Evolutionary conservation across 257 asterid species (phyloP).

Genomic region (Penstemon eatonii): DNA sequence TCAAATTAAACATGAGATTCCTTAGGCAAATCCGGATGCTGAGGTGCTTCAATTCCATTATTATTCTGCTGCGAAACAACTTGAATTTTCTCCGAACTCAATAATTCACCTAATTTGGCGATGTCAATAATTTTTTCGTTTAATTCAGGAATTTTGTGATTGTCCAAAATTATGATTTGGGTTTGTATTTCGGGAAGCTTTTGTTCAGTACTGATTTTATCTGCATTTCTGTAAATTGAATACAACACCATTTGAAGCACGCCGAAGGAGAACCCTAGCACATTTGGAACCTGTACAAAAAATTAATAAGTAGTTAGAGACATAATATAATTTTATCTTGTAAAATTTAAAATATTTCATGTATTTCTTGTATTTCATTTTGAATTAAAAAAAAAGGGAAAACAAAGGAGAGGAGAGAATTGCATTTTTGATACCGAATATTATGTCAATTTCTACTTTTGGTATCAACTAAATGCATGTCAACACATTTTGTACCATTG

Average conservation of each 20-base stretch:
- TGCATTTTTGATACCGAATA: too few relatives aligned
- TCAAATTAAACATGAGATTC: slow-evolving; percentile 25
- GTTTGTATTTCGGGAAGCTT: slow-evolving; percentile 36
- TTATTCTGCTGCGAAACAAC: background rate
- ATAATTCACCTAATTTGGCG: slow-evolving; percentile 33
- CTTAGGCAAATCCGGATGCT: slow-evolving; percentile 11
- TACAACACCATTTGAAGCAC: slow-evolving; percentile 65
- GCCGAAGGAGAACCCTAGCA: slow-evolving; percentile 63
- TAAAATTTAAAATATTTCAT: too few relatives aligned
- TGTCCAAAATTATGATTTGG: slow-evolving; percentile 36
- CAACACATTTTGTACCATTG: too few relatives aligned
- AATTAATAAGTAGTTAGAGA: background rate
- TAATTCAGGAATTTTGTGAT: slow-evolving; percentile 36
- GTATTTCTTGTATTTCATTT: too few relatives aligned
- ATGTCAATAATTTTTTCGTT: slow-evolving; percentile 45
- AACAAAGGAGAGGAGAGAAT: too few relatives aligned
- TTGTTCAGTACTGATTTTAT: slow-evolving; percentile 17
- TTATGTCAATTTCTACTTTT: too few relatives aligned
- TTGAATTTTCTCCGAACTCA: slow-evolving; percentile 36
- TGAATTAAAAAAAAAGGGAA: too few relatives aligned
- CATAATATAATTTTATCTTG: too few relatives aligned
- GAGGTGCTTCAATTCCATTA: slow-evolving; percentile 11
- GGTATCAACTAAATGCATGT: too few relatives aligned
- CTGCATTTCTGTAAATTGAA: slow-evolving; percentile 39
- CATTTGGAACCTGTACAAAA: slow-evolving; percentile 50